These are phyloP conservation scores for Colletotrichum sp. DNA, from an alignment of 2,329 filamentous ascomycete species.

Conservation along the genomic window DNA sequence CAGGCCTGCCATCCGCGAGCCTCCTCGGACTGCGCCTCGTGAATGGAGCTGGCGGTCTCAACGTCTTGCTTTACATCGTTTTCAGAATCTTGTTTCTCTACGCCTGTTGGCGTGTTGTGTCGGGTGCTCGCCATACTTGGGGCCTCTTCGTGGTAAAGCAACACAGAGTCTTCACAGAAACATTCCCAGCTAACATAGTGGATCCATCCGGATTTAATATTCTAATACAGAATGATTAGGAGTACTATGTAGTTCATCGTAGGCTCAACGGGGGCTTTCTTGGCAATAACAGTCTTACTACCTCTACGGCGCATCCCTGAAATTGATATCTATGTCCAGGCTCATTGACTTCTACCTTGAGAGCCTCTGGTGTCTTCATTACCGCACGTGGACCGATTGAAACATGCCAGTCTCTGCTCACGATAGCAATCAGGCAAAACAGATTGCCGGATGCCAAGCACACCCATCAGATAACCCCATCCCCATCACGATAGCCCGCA, in stretches of 20 bases:
- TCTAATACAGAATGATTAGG: no score
- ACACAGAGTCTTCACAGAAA: background rate
- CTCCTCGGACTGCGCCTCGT: background rate
- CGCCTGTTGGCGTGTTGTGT: background rate
- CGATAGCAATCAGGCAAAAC: background rate
- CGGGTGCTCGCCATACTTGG: background rate
- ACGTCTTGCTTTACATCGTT: accelerated
- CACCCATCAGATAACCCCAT: background rate
- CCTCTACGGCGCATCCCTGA: accelerated
- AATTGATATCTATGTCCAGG: background rate
- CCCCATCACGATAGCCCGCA: constrained; percentile 31
- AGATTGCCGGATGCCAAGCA: background rate
- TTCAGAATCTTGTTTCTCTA: background rate
- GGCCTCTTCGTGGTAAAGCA: background rate
- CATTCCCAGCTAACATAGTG: no score
- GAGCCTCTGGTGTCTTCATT: background rate
- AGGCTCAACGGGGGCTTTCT: background rate
- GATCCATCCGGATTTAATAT: background rate
- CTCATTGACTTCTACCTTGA: background rate
- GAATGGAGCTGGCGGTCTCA: background rate
- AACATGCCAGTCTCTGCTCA: background rate
- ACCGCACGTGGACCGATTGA: background rate
- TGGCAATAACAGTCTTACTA: background rate
- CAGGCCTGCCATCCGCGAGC: background rate
- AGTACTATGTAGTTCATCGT: background rate